Evolutionary conservation across 1,284 basidiomycete species (phyloP).

Genomic region (Papiliotrema flavescens): DNA sequence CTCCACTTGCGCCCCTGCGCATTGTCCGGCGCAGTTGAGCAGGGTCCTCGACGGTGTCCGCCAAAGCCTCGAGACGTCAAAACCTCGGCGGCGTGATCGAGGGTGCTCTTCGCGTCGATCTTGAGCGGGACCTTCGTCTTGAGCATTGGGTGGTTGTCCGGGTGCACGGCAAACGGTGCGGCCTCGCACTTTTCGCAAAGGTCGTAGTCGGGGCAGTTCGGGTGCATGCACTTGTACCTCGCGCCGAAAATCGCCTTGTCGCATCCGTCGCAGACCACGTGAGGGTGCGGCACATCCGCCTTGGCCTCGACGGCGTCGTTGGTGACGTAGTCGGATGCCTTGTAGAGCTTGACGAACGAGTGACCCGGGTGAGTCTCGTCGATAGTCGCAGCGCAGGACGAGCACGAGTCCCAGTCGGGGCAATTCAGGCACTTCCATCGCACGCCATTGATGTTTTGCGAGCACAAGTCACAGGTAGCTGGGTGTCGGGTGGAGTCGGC

Average conservation of each 20-base stretch:
- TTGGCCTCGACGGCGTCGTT: slow-evolving; percentile 47
- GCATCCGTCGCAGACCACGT: slow-evolving; percentile 45
- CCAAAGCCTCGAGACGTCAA: neutral
- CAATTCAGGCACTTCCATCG: slow-evolving; percentile 49
- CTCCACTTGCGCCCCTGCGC: neutral
- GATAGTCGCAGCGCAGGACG: slow-evolving; percentile 63
- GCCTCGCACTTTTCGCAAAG: slow-evolving; percentile 78
- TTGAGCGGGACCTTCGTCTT: slow-evolving; percentile 60
- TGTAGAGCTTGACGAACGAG: slow-evolving; percentile 65
- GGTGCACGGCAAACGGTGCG: slow-evolving; percentile 71
- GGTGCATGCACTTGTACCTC: slow-evolving; percentile 66
- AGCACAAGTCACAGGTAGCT: slow-evolving; percentile 43
- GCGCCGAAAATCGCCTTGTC: slow-evolving; percentile 34
- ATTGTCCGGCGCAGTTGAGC: neutral
- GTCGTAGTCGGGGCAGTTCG: slow-evolving; percentile 75
- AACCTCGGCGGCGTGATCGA: slow-evolving; percentile 19
- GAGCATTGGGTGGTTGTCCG: slow-evolving; percentile 67
- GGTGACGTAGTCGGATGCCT: slow-evolving; percentile 53
- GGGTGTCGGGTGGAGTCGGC: slow-evolving; percentile 26
- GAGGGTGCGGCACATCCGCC: slow-evolving; percentile 27
- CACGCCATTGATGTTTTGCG: slow-evolving; percentile 38
- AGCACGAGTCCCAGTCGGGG: slow-evolving; percentile 58
- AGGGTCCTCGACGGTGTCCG: slow-evolving; percentile 1
- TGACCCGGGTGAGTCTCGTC: slow-evolving; percentile 70
- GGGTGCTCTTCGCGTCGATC: slow-evolving; percentile 31